Evolutionary conservation across 129 eudicot genomes (phyloP).

Genomic region (Erigeron canadensis): DNA sequence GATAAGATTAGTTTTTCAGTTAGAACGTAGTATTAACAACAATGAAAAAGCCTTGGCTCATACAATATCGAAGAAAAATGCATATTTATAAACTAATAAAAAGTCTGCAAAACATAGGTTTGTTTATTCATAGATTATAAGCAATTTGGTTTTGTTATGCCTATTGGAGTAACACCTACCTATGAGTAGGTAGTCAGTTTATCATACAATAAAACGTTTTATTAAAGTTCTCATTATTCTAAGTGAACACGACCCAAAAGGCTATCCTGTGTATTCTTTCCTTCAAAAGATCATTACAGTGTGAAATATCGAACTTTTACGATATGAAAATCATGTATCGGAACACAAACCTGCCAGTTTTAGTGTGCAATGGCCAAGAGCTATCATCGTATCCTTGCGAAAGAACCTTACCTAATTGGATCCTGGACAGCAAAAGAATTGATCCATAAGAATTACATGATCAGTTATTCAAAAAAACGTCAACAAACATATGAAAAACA

Average conservation of each 20-base stretch:
- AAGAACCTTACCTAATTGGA: slow-evolving; percentile 76
- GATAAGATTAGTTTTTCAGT: background rate
- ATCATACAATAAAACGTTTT: too few relatives aligned
- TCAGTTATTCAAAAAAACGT: background rate
- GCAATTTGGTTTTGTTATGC: too few relatives aligned
- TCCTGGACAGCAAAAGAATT: slow-evolving; percentile 36
- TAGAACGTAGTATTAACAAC: background rate
- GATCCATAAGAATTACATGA: background rate
- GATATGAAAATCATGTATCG: background rate
- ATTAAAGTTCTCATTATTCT: background rate
- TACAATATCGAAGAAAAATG: background rate
- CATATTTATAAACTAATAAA: too few relatives aligned
- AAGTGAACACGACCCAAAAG: background rate
- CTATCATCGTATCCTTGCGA: slow-evolving; percentile 72
- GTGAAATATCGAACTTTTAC: background rate
- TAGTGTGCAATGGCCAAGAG: slow-evolving; percentile 75
- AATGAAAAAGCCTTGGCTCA: background rate
- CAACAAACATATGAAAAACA: background rate
- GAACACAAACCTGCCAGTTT: slow-evolving; percentile 64
- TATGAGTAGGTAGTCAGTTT: background rate
- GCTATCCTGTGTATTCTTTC: background rate
- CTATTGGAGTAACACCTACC: background rate
- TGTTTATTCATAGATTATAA: too few relatives aligned
- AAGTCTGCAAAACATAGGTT: too few relatives aligned
- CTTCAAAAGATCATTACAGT: background rate